These are phyloP conservation scores for Komagataella kurtzmanii DNA, from an alignment of 805 yeast genomes.

Conservation along the genomic window DNA sequence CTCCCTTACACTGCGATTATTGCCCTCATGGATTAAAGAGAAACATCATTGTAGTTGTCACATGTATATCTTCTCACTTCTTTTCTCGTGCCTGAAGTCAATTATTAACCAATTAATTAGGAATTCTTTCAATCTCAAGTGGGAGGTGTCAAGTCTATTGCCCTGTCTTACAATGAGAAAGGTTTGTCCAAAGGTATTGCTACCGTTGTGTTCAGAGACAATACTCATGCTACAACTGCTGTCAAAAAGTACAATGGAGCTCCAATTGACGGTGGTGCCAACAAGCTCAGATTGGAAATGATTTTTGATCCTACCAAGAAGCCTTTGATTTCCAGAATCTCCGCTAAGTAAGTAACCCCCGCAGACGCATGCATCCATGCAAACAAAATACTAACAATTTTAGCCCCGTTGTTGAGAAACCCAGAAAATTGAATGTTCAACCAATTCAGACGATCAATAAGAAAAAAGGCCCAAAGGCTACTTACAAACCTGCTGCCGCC, in stretches of 20 bases:
- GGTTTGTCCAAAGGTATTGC: constrained; percentile 92
- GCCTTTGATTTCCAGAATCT: constrained; percentile 64
- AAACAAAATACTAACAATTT: constrained; percentile 1
- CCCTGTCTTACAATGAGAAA: constrained; percentile 68
- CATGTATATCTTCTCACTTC: neutral
- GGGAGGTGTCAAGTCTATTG: constrained; percentile 68
- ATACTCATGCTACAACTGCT: constrained; percentile 64
- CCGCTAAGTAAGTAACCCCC: constrained; percentile 23
- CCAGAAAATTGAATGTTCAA: constrained; percentile 8
- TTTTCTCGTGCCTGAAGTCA: neutral
- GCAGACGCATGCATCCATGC: neutral
- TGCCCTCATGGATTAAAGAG: neutral
- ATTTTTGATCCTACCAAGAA: constrained; percentile 73
- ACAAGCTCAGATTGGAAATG: constrained; percentile 65
- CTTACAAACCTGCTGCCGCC: constrained; percentile 24
- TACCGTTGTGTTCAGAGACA: constrained; percentile 61
- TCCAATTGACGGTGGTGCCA: constrained; percentile 80
- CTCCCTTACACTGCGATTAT: neutral
- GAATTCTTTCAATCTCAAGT: constrained; percentile 81
- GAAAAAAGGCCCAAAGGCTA: constrained; percentile 39
- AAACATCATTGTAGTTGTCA: neutral
- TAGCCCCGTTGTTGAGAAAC: constrained; percentile 5
- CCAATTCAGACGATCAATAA: constrained; percentile 4
- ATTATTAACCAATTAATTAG: constrained; percentile 22
- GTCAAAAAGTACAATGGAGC: constrained; percentile 82